phyloP scores from a whole-genome alignment of 805 yeast genomes.

The Kluyveromyces starmeri region DNA sequence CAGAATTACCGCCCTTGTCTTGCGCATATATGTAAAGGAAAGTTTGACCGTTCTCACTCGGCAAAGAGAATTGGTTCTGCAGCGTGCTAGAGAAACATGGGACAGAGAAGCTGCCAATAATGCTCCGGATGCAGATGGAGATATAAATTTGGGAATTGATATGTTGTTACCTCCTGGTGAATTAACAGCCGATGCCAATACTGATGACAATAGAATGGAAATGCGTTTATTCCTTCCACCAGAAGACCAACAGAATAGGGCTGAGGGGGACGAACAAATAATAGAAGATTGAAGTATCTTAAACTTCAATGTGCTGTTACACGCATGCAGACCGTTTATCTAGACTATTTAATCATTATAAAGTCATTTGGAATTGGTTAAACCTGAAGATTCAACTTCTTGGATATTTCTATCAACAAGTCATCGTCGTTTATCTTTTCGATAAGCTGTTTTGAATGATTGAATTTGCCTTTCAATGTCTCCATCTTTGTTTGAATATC shows the following conservation, averaged over 20 bases:
- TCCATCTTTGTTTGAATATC: slow-evolving; percentile 46
- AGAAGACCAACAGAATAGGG: slow-evolving; percentile 1
- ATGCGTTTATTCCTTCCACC: slow-evolving; percentile 3
- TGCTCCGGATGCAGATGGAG: slow-evolving; percentile 3
- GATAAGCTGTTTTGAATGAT: slow-evolving; percentile 8
- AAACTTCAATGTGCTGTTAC: no score
- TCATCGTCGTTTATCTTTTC: slow-evolving; percentile 12
- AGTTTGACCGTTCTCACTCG: slow-evolving; percentile 27
- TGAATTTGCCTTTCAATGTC: slow-evolving; percentile 27
- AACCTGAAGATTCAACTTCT: slow-evolving; percentile 5
- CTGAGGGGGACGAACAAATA: slow-evolving; percentile 8
- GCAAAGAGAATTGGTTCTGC: slow-evolving; percentile 25
- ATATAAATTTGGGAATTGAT: slow-evolving; percentile 5
- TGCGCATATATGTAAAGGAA: slow-evolving; percentile 26
- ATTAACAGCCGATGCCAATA: background rate
- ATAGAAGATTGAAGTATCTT: slow-evolving; percentile 2
- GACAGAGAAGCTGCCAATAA: slow-evolving; percentile 5
- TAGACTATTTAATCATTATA: background rate
- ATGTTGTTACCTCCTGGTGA: slow-evolving; percentile 3
- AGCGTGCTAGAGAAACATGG: slow-evolving; percentile 19
- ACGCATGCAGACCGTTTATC: no score
- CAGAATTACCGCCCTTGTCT: slow-evolving; percentile 25
- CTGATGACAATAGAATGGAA: slow-evolving; percentile 6
- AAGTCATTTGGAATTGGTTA: slow-evolving; percentile 1
- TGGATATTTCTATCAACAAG: slow-evolving; percentile 13